Evolutionary conservation across 2,329 filamentous ascomycete species (phyloP), one percentile per base, ranked within the genome.

Genomic region (Alternaria atra): DNA sequence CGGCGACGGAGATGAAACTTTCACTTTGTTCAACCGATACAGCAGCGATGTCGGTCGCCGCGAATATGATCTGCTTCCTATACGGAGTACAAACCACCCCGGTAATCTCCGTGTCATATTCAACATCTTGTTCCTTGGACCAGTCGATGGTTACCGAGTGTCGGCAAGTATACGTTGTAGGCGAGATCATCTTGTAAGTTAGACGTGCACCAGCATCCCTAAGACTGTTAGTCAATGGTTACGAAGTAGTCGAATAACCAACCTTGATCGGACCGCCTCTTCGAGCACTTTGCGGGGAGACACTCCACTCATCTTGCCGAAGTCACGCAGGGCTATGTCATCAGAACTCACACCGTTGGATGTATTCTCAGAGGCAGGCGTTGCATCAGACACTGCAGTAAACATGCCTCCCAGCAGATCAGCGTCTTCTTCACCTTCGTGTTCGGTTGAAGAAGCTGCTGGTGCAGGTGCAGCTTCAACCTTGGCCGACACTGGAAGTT

Each of bases 231-330:
- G 47, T 40, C 10, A 6, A 17, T 44, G 8, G 23, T n/a, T 5
- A 10, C 37, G 15, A 29, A 17, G 12, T 10, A 43, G 1, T 6
- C 4, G 17, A 9, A 23, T 35, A 9, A 71, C 77, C 67, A 78
- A 91, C 90, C 90, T 90, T 64, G 93, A 87, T 69, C 91, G 90
- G 76, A 94, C 96, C n/a, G 92, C 87, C 77, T 97, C 94, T 76
- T 97, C 93, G 12, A 98, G 80, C 29, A 92, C 85, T 66, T 91
- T 86, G 63, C 88, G 87, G 15, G 94, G 94, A 68, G 83, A 91
- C 30, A 97, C 80, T 7, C 94, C 94, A 13, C 87, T 86, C 83
- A 89, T 89, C 76, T 92, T 93, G 1, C 92, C 93, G 83, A 98
- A 97, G 71, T 97, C 91, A 43, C 91, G 85, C 50, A 97, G 85